Conservation (phyloP, 768 basidiomycete genomes). For the Filobasidium wieringae region DNA sequence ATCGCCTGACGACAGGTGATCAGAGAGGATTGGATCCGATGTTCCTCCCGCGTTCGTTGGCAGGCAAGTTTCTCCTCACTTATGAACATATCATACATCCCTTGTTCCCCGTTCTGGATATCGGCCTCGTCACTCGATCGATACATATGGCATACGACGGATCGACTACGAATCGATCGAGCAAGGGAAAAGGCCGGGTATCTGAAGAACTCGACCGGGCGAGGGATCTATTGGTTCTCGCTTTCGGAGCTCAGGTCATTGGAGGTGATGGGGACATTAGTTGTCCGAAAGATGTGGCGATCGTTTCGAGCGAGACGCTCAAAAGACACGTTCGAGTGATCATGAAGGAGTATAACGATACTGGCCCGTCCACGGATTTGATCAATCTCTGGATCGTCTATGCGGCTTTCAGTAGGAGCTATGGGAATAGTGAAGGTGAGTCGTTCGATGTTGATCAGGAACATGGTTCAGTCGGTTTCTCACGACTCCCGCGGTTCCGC, state of each 20-base stretch:
- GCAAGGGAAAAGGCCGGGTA: not conserved
- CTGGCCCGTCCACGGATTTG: not conserved
- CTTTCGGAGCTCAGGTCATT: conserved; percentile 10
- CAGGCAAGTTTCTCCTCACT: conserved; percentile 2
- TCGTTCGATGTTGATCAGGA: not conserved
- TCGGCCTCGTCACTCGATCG: not conserved
- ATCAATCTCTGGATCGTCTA: not conserved
- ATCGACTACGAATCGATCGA: not conserved
- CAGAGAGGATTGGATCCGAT: conserved; percentile 1
- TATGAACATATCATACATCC: not conserved
- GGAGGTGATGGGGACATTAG: conserved; percentile 7
- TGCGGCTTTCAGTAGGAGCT: not conserved
- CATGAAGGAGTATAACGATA: not conserved
- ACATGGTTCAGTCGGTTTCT: not conserved
- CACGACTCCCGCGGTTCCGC: not conserved
- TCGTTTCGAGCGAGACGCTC: not conserved
- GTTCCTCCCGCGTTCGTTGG: conserved; percentile 7
- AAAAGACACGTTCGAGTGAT: not conserved
- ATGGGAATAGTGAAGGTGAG: not conserved
- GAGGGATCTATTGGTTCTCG: conserved; percentile 8
- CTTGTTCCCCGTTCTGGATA: conserved; percentile 1
- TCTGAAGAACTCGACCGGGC: not conserved
- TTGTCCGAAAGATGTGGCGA: conserved; percentile 7
- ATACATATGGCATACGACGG: conserved; percentile 1
- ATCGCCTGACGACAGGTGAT: not conserved